Percentiles rank a stretch among this genome's conserved stretches.
Evolutionary conservation across 805 yeast species (phyloP).

Genomic region (Alloascoidea africana): DNA sequence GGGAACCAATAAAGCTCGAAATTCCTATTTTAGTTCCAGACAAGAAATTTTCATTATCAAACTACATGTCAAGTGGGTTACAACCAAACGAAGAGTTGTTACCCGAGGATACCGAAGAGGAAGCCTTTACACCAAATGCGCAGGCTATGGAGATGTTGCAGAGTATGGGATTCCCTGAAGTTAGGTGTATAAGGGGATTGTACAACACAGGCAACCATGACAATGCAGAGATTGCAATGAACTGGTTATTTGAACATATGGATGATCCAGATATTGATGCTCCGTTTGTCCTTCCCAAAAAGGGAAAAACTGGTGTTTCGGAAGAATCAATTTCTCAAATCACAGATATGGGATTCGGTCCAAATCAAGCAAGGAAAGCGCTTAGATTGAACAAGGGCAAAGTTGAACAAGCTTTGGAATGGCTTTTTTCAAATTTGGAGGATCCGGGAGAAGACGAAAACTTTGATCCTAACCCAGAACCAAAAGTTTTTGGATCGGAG

Average conservation of each 20-base stretch:
- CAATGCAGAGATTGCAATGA: conserved; percentile 58
- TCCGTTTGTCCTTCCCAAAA: conserved; percentile 18
- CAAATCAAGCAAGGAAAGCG: conserved; percentile 57
- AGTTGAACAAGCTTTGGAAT: conserved; percentile 70
- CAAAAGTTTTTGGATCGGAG: conserved; percentile 11
- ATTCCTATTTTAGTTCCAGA: conserved; percentile 49
- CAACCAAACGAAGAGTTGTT: conserved; percentile 25
- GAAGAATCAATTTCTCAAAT: conserved; percentile 31
- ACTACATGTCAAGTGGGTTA: conserved; percentile 25
- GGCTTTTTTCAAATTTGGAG: conserved; percentile 77
- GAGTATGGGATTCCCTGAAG: conserved; percentile 81
- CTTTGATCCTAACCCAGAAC: conserved; percentile 7
- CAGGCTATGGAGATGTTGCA: conserved; percentile 37
- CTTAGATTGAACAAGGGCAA: conserved; percentile 41
- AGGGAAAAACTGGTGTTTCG: conserved; percentile 6
- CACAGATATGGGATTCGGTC: conserved; percentile 65
- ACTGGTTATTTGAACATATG: conserved; percentile 82
- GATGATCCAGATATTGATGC: conserved; percentile 70
- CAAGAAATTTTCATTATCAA: conserved; percentile 26
- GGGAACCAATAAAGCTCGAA: conserved; percentile 78
- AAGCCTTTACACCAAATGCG: conserved; percentile 35
- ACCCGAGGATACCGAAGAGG: conserved; percentile 18
- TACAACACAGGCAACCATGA: conserved; percentile 52
- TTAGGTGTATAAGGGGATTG: conserved; percentile 51
- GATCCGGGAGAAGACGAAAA: conserved; percentile 38